These are phyloP conservation scores for Puccinia hordei DNA, from an alignment of 1,284 basidiomycete genomes.

Conservation along the genomic window DNA sequence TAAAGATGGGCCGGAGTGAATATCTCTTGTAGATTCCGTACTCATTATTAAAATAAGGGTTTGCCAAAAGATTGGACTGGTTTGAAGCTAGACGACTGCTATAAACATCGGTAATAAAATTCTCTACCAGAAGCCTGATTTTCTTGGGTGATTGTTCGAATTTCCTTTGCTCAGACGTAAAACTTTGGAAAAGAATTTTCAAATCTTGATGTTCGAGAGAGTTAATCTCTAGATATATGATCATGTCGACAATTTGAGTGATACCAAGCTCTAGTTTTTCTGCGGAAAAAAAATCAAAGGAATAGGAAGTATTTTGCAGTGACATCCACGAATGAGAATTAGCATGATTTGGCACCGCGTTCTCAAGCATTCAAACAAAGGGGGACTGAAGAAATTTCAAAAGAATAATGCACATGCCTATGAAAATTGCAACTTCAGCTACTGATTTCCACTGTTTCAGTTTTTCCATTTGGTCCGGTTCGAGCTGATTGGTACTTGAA, in stretches of 20 bases:
- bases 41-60: slow-evolving; percentile 4
- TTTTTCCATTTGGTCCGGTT: background rate
- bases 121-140: background rate
- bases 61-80: background rate
- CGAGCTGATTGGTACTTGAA: background rate
- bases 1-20: background rate
- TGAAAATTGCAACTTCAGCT: background rate
- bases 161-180: background rate
- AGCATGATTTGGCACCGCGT: background rate
- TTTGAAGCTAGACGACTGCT: background rate
- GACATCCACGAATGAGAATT: background rate
- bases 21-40: slow-evolving; percentile 13
- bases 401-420: background rate
- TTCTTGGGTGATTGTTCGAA: background rate
- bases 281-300: background rate
- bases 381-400: background rate
- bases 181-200: background rate
- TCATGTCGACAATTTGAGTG: background rate
- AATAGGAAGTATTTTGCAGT: background rate
- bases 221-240: background rate
- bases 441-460: background rate
- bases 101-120: slow-evolving; percentile 7
- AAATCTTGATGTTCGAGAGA: background rate
- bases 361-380: background rate
- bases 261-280: background rate